Evolutionary conservation across 2,329 filamentous ascomycete species (phyloP), one percentile per base, ranked within the genome.

Genomic region (Coniochaeta prunicola): DNA sequence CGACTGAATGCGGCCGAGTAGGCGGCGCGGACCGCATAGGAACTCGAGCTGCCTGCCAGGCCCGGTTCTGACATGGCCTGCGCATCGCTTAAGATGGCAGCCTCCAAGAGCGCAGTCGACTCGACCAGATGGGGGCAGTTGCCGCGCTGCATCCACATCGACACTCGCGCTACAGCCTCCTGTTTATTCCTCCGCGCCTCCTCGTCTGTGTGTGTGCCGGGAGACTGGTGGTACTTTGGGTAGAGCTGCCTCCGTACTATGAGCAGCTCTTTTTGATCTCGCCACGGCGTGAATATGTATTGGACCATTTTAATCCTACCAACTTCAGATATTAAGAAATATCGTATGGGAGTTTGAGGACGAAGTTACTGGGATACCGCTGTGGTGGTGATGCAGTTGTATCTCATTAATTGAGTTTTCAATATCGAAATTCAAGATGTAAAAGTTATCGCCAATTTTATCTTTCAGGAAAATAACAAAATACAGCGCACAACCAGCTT

Each of bases 101-200:
- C 85, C 64, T 84, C 83, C 60, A 94, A 77, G 62, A 91, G 80
- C 2, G 87, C 88, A 45, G 90, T 92, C 36, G 87, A 89, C 73
- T 93, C 90, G 58, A 93, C 82, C 72, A 91, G 80, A 74, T 93
- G 88, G 58, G 90, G 90, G 62, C 91, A 88, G 66, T 84, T 84
- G 63, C 86, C 86, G 69, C 88, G 83, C 67, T 88, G 81, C 80
- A 88, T 85, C 88, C 87, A 89, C 73, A 87, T 80, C 45, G 81
- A 80, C 55, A 87, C 83, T 56, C 80, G 77, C 56, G 82, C 80
- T 55, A 87, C 82, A 59, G 83, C 80, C 61, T 77, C 73, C 66
- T 77, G 75, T 60, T 71, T 62, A 61, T 59, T 63, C 57, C 57
- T 57, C 60, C 59, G 53, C 17, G 40, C 21, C 15, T 56, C 31